Evolutionary conservation across 106 monocot species (phyloP), one percentile per base, ranked within the genome.

Genomic region (Amphibolis antarctica): DNA sequence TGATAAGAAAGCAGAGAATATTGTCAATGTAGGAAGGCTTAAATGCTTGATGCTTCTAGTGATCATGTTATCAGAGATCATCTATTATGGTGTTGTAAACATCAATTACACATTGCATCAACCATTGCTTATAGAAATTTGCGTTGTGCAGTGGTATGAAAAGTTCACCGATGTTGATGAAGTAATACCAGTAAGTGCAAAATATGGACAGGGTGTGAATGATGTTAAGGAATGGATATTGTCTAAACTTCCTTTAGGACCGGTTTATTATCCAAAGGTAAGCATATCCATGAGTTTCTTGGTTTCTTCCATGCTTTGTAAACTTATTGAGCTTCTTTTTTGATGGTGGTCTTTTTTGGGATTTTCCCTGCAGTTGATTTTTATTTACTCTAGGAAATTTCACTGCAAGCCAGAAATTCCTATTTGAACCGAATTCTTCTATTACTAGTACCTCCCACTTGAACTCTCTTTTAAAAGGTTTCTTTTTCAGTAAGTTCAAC

Each of bases 131-230:
- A 42, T 13, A 30, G 29, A 26, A 47, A 60, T 46, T 59, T n/a
- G 51, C 43, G 24, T 52, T 26, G 60, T 70, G 44, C 64, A 98
- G 96, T 98, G 96, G 96, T 91, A 98, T 65, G 76, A 98, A 70
- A 98, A 91, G 67, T 82, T 82, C 68, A 78, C 82, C 11, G 69
- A 79, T 64, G 90, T 78, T 66, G 96, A 98, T 66, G 96, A 98
- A 27, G 86, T 98, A 56, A 98, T 98, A 82, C 96, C 96, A 62
- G 68, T 98, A 53, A 98, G 96, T 82, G 90, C 96, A 31, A 98
- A 90, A 73, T 98, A 80, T 77, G 90, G 85, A 22, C 82, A 84
- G 12, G 96, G 90, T 64, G 82, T 90, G 18, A 82, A 91, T 70
- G 90, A 98, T 82, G 74, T 98, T 61, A 86, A 81, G 64, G 82